These are phyloP conservation scores for Phytophthora palmivora DNA, from an alignment of 352 stramenopile genomes.

Conservation along the genomic window DNA sequence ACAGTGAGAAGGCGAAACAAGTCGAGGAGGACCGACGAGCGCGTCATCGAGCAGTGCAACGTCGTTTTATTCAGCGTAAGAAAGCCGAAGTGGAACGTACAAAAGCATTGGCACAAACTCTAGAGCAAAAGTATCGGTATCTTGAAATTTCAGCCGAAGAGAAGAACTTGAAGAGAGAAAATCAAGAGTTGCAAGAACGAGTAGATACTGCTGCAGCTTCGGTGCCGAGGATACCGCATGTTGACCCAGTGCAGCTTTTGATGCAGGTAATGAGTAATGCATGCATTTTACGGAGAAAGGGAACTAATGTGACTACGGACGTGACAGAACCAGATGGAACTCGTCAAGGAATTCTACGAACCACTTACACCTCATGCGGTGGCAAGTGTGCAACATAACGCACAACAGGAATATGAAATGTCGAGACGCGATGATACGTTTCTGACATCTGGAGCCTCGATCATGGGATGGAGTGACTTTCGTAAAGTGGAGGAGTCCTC, in stretches of 20 bases:
- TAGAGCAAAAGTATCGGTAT: conserved; percentile 50
- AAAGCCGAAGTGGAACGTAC: conserved; percentile 52
- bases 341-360: conserved; percentile 52
- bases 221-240: conserved; percentile 16
- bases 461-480: conserved; percentile 66
- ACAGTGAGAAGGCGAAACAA: conserved; percentile 13
- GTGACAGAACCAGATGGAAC: conserved; percentile 49
- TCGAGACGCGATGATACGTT: conserved; percentile 36
- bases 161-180: conserved; percentile 40
- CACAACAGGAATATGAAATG: conserved; percentile 42
- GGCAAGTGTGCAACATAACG: conserved; percentile 26
- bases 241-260: conserved; percentile 32
- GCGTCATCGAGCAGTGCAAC: conserved; percentile 56
- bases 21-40: conserved; percentile 52
- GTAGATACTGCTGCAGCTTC: conserved; percentile 12
- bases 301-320: conserved; percentile 6
- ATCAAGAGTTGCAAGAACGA: conserved; percentile 35
- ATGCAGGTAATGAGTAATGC: conserved; percentile 35
- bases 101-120: conserved; percentile 36
- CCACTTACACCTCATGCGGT: conserved; percentile 28
- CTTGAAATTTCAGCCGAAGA: conserved; percentile 50
- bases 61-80: conserved; percentile 65
- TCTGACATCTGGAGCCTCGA: conserved; percentile 35
- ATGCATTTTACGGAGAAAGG: neutral
- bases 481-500: conserved; percentile 47